phyloP scores from a whole-genome alignment of 495 filamentous ascomycete genomes.

The Opeltia flavorubescens region DNA sequence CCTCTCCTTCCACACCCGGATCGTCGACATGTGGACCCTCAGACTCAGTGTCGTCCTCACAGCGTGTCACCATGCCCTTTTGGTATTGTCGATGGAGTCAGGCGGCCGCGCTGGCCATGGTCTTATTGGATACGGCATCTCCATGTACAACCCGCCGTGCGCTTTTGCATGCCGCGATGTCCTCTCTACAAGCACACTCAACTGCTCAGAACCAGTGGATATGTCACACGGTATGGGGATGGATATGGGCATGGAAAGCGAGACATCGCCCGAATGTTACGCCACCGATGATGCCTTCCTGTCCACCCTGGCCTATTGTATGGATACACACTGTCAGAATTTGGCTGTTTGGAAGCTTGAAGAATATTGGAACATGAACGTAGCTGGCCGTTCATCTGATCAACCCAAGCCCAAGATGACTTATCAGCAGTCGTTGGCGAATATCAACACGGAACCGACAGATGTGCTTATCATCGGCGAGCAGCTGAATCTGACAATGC shows the following conservation, averaged over 20 bases:
- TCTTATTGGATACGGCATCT: slow-evolving; percentile 24
- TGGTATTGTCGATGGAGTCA: background rate
- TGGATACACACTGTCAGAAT: slow-evolving; percentile 17
- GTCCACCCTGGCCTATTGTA: slow-evolving; percentile 25
- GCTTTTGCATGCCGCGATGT: slow-evolving; percentile 19
- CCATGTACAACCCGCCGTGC: slow-evolving; percentile 22
- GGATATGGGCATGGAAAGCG: slow-evolving; percentile 6
- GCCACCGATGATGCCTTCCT: slow-evolving; percentile 23
- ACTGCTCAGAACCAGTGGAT: slow-evolving; percentile 14
- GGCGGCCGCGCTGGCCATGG: slow-evolving; percentile 7
- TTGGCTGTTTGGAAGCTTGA: slow-evolving; percentile 17
- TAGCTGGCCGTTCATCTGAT: slow-evolving; percentile 11
- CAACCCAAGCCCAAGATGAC: slow-evolving; percentile 16
- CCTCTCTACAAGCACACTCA: slow-evolving; percentile 16
- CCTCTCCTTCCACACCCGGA: background rate
- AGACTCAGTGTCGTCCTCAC: background rate
- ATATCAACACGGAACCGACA: slow-evolving; percentile 5
- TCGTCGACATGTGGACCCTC: background rate
- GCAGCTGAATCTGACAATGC: slow-evolving; percentile 18
- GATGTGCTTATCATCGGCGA: background rate
- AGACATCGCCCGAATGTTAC: slow-evolving; percentile 22
- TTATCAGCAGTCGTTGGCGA: slow-evolving; percentile 14
- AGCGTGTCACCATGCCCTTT: background rate
- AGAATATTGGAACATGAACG: slow-evolving; percentile 20
- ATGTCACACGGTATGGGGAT: slow-evolving; percentile 7